Percentiles rank a stretch among this genome's conserved stretches.
Evolutionary conservation across 78 protist genomes (phyloP).

Genomic region (Dictyostelium capitatum): DNA sequence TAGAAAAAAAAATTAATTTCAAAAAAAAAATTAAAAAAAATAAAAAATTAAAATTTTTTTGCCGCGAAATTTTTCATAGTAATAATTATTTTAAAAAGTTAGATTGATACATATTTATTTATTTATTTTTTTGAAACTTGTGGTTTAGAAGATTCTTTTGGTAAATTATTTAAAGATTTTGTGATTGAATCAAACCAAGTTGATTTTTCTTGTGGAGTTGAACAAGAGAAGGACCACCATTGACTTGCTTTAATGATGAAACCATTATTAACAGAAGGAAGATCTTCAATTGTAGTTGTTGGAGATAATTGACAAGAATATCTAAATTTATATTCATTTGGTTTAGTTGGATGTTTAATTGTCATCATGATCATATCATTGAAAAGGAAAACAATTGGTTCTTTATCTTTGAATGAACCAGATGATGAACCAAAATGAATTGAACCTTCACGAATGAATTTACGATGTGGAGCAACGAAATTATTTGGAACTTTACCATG

Average conservation of each 20-base stretch:
- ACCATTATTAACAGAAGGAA: constrained; percentile 65
- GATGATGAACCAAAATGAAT: constrained; percentile 53
- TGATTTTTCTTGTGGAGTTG: constrained; percentile 35
- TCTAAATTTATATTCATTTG: constrained; percentile 65
- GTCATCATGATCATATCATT: constrained; percentile 81
- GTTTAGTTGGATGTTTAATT: constrained; percentile 63
- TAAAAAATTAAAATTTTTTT: no score
- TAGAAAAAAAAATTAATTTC: no score
- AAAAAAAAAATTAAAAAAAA: no score
- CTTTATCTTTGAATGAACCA: constrained; percentile 79
- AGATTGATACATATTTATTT: no score
- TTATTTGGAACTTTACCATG: constrained; percentile 67
- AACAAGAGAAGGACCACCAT: constrained; percentile 63
- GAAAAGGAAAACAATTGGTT: constrained; percentile 71
- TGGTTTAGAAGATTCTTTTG: constrained; percentile 30
- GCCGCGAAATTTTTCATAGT: no score
- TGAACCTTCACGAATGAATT: constrained; percentile 67
- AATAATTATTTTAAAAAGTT: no score
- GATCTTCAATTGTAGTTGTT: constrained; percentile 39
- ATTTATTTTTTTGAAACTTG: no score
- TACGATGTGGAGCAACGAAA: constrained; percentile 74
- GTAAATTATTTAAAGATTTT: constrained; percentile 26
- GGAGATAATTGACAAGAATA: constrained; percentile 23
- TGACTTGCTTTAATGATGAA: constrained; percentile 56
- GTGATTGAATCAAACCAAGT: constrained; percentile 42